Conservation (phyloP, 495 filamentous ascomycete species). For the Extremus antarcticus region DNA sequence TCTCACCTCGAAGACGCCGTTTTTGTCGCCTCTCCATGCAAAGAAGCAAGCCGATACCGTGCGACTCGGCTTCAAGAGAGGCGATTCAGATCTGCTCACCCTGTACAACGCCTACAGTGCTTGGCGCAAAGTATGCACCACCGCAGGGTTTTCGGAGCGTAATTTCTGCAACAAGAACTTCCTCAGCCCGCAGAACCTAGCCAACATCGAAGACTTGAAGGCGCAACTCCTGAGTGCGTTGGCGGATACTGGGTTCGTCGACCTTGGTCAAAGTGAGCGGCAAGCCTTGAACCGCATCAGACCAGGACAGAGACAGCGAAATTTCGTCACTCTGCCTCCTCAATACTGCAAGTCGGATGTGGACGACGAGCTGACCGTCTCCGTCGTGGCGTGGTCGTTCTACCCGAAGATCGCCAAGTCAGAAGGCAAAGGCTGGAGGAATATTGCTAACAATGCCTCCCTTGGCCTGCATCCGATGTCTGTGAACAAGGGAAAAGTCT, state of each 20-base stretch:
- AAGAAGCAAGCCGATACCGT: constrained; percentile 68
- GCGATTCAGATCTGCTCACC: constrained; percentile 84
- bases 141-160: constrained; percentile 54
- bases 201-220: constrained; percentile 89
- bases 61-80: constrained; percentile 64
- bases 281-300: constrained; percentile 50
- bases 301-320: constrained; percentile 48
- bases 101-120: constrained; percentile 84
- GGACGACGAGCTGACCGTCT: constrained; percentile 65
- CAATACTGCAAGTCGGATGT: constrained; percentile 59
- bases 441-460: constrained; percentile 78
- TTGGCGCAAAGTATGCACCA: constrained; percentile 71
- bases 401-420: constrained; percentile 83
- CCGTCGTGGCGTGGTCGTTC: constrained; percentile 83
- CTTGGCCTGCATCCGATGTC: constrained; percentile 76
- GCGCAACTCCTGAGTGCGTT: constrained; percentile 74
- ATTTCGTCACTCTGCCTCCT: constrained; percentile 70
- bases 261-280: constrained; percentile 58
- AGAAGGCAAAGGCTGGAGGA: constrained; percentile 83
- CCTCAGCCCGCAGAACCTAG: constrained; percentile 68
- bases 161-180: constrained; percentile 90
- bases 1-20: constrained; percentile 88
- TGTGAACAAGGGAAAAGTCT: constrained; percentile 57
- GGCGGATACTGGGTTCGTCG: constrained; percentile 70
- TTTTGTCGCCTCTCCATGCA: constrained; percentile 72